Evolutionary conservation across 129 eudicot species (phyloP).

Genomic region (sunflower (Helianthus annuus)): HanXRQr2.0-SUNRISE NC_035440.2:17811611-17812110

Average conservation of each 20-base stretch:
- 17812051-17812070: no score
- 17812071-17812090: no score
- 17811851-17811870: neutral
- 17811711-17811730: conserved; percentile 70
- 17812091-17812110: no score
- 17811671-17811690: conserved; percentile 75
- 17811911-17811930: neutral
- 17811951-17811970: no score
- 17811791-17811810: neutral
- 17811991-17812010: no score
- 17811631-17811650: conserved; percentile 46
- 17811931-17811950: neutral
- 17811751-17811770: conserved; percentile 34
- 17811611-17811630: conserved; percentile 39
- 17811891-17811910: neutral
- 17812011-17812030: no score
- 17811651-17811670: conserved; percentile 37
- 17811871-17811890: neutral
- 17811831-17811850: conserved; percentile 18
- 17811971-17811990: no score
- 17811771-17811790: neutral
- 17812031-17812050: no score
- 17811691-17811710: conserved; percentile 71
- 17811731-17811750: conserved; percentile 58
- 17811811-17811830: neutral